Conservation (phyloP, 75 land plant genomes). For the Picea glauca region DNA sequence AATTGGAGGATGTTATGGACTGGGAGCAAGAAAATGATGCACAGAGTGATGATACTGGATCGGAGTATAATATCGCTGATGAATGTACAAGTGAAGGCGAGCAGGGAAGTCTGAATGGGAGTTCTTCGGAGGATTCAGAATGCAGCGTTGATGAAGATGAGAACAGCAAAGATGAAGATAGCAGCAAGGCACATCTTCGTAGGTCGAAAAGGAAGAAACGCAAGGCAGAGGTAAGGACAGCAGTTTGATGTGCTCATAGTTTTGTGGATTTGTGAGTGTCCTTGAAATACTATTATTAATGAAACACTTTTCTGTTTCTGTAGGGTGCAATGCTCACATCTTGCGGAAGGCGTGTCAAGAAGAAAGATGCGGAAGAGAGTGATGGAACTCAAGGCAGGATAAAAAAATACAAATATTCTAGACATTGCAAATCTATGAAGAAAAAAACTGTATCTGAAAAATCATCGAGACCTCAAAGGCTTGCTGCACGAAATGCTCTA, state of each 20-base stretch:
- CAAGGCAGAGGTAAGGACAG: conserved; percentile 46
- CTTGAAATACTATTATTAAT: neutral
- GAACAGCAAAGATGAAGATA: conserved; percentile 18
- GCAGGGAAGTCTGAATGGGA: conserved; percentile 41
- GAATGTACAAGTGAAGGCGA: conserved; percentile 62
- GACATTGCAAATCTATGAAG: conserved; percentile 15
- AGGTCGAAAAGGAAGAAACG: conserved; percentile 72
- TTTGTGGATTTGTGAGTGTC: neutral
- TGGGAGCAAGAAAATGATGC: conserved; percentile 89
- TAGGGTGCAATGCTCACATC: conserved; percentile 56
- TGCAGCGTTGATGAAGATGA: conserved; percentile 52
- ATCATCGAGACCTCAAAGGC: conserved; percentile 65
- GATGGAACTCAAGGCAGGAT: conserved; percentile 16
- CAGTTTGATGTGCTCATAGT: neutral
- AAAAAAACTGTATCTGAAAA: conserved; percentile 28
- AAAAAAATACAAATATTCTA: conserved; percentile 20
- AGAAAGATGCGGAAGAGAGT: conserved; percentile 50
- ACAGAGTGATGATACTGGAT: conserved; percentile 79
- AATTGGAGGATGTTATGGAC: conserved; percentile 66
- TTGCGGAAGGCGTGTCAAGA: conserved; percentile 69
- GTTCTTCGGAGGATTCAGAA: conserved; percentile 37
- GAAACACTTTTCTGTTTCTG: neutral
- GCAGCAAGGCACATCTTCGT: conserved; percentile 42
- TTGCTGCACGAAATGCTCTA: conserved; percentile 77
- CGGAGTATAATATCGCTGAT: conserved; percentile 85